Conservation (phyloP, 2,329 filamentous ascomycete species). For the Fusarium pseudocircinatum region DNA sequence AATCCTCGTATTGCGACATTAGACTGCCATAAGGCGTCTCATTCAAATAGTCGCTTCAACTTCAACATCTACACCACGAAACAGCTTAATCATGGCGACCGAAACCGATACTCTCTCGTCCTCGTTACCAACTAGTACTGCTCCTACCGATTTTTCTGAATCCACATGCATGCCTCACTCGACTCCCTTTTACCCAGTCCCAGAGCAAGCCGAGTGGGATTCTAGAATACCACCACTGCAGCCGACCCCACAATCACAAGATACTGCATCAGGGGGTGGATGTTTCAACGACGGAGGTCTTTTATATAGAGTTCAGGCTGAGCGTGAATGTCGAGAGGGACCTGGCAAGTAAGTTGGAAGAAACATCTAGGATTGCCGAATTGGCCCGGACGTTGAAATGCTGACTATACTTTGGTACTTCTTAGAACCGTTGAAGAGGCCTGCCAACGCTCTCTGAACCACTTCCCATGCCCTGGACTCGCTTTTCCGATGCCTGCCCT, state of each 20-base stretch:
- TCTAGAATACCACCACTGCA: slow-evolving; percentile 38
- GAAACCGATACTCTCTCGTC: slow-evolving; percentile 48
- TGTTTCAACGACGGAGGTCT: slow-evolving; percentile 43
- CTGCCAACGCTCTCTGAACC: slow-evolving; percentile 51
- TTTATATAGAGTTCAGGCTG: slow-evolving; percentile 41
- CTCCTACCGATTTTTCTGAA: slow-evolving; percentile 45
- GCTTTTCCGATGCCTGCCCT: slow-evolving; percentile 58
- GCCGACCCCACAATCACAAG: slow-evolving; percentile 17
- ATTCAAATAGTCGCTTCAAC: neutral
- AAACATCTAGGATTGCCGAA: neutral
- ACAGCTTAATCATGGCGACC: slow-evolving; percentile 42
- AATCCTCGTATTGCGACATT: neutral
- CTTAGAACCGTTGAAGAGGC: slow-evolving; percentile 50
- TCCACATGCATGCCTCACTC: slow-evolving; percentile 41
- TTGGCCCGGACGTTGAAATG: neutral
- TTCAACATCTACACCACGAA: neutral
- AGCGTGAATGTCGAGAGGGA: slow-evolving; percentile 41
- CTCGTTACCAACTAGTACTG: slow-evolving; percentile 46
- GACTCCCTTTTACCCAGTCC: neutral
- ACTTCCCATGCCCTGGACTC: slow-evolving; percentile 55
- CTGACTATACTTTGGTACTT: slow-evolving; percentile 32
- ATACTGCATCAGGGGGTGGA: slow-evolving; percentile 13
- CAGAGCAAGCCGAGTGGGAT: slow-evolving; percentile 43
- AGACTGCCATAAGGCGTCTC: slow-evolving; percentile 20
- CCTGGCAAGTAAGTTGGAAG: slow-evolving; percentile 40